These are phyloP conservation scores for Mortierella hygrophila DNA, from an alignment of 192 early-diverging fungal species.

Conservation along the genomic window DNA sequence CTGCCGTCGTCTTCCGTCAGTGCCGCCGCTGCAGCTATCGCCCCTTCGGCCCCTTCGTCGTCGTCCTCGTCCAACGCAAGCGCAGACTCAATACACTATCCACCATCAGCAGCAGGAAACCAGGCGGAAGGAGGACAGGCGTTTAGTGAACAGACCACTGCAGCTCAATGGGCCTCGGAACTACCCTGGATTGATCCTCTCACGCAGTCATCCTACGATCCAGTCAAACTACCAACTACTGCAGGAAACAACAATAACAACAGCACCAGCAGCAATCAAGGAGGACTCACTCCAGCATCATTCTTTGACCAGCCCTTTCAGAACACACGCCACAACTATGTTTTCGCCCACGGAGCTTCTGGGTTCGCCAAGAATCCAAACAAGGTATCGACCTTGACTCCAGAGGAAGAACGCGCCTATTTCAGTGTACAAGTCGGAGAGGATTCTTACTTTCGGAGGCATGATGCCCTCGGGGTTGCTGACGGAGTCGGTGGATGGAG, in stretches of 20 bases:
- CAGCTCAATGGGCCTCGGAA: conserved; percentile 35
- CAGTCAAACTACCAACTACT: conserved; percentile 11
- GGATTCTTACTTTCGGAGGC: conserved; percentile 92
- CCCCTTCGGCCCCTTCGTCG: conserved; percentile 12
- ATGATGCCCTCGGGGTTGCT: conserved; percentile 92
- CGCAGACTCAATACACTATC: conserved; percentile 6
- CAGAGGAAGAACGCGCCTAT: conserved; percentile 65
- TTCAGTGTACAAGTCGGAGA: conserved; percentile 85
- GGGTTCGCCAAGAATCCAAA: conserved; percentile 63
- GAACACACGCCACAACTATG: conserved; percentile 57
- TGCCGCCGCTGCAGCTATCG: background rate
- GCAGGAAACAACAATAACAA: conserved; percentile 10
- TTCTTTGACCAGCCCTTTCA: conserved; percentile 53
- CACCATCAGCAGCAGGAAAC: background rate
- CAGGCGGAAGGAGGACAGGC: conserved; percentile 20
- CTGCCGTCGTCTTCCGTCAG: background rate
- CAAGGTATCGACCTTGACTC: conserved; percentile 40
- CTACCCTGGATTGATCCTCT: conserved; percentile 51
- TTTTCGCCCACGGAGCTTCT: conserved; percentile 63
- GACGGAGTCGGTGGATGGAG: conserved; percentile 98
- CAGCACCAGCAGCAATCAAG: background rate
- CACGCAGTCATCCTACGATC: conserved; percentile 26
- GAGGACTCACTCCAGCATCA: conserved; percentile 1
- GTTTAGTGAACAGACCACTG: conserved; percentile 22
- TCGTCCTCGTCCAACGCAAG: conserved; percentile 12